Percentiles rank a stretch among this genome's conserved stretches.
Conservation (phyloP, 495 filamentous ascomycete species). For the Chaetomium tenue region DNA sequence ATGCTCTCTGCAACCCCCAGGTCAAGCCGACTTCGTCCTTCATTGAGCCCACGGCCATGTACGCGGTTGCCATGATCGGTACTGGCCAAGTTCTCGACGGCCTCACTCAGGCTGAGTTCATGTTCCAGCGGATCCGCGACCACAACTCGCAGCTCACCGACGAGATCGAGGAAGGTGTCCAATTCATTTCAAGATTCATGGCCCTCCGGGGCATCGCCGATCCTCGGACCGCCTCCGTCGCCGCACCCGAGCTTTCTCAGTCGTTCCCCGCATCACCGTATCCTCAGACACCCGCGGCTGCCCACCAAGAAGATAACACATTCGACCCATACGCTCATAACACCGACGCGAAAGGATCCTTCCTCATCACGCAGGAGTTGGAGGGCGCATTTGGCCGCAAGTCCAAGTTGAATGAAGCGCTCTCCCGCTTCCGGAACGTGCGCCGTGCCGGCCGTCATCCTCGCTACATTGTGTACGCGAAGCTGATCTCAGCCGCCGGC, state of each 20-base stretch:
- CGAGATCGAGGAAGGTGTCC: constrained; percentile 82
- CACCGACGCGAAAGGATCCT: constrained; percentile 89
- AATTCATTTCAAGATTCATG: constrained; percentile 81
- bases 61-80: constrained; percentile 75
- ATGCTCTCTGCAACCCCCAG: constrained; percentile 61
- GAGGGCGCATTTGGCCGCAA: constrained; percentile 69
- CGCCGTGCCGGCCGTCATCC: constrained; percentile 88
- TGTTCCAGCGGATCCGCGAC: constrained; percentile 77
- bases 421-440: constrained; percentile 84
- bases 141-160: constrained; percentile 58
- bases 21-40: constrained; percentile 59
- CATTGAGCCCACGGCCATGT: constrained; percentile 85
- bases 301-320: constrained; percentile 63
- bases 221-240: constrained; percentile 43
- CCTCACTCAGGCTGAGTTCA: constrained; percentile 69
- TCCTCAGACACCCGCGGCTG: constrained; percentile 37
- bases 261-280: constrained; percentile 39
- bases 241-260: constrained; percentile 30
- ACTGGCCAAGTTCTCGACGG: constrained; percentile 75
- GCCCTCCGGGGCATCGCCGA: constrained; percentile 48
- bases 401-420: constrained; percentile 73
- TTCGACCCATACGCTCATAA: constrained; percentile 87
- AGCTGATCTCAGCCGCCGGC: constrained; percentile 86
- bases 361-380: constrained; percentile 81
- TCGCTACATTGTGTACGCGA: constrained; percentile 92